phyloP scores from a whole-genome alignment of 805 yeast species.

The Limtongia smithiae region DNA sequence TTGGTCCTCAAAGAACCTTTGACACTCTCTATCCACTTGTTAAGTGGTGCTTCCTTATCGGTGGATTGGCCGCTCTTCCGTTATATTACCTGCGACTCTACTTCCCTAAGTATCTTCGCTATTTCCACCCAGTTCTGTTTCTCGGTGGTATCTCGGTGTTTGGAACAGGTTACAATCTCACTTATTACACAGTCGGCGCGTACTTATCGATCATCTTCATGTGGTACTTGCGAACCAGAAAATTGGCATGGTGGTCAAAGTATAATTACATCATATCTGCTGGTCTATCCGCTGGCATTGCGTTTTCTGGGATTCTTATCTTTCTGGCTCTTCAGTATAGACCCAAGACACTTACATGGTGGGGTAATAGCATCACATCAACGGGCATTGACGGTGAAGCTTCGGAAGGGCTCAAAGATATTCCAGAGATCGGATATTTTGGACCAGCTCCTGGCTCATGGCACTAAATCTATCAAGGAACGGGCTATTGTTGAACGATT shows the following conservation, averaged over 20 bases:
- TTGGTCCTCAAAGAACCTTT: slow-evolving; percentile 62
- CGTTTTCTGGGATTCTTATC: slow-evolving; percentile 56
- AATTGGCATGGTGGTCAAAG: slow-evolving; percentile 70
- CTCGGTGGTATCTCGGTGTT: slow-evolving; percentile 37
- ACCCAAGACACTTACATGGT: slow-evolving; percentile 49
- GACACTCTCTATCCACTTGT: slow-evolving; percentile 50
- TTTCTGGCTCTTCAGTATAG: slow-evolving; percentile 50
- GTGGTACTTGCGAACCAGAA: slow-evolving; percentile 52
- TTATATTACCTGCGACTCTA: slow-evolving; percentile 35
- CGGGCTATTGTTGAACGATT: too few relatives aligned
- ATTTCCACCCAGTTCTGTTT: slow-evolving; percentile 65
- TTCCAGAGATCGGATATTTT: slow-evolving; percentile 15
- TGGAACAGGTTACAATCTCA: slow-evolving; percentile 50
- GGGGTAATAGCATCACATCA: slow-evolving; percentile 50
- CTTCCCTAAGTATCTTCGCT: slow-evolving; percentile 35
- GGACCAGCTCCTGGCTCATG: slow-evolving; percentile 13
- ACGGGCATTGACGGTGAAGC: slow-evolving; percentile 16
- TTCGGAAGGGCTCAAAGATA: not conserved
- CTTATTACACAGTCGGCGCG: slow-evolving; percentile 73
- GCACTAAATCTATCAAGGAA: too few relatives aligned
- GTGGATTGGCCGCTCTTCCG: slow-evolving; percentile 48
- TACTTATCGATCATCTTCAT: slow-evolving; percentile 59
- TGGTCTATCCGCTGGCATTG: slow-evolving; percentile 63
- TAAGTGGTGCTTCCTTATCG: slow-evolving; percentile 58
- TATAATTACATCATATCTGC: slow-evolving; percentile 64